phyloP scores from a whole-genome alignment of 129 eudicot genomes.

The Pittosporum tobira region DNA sequence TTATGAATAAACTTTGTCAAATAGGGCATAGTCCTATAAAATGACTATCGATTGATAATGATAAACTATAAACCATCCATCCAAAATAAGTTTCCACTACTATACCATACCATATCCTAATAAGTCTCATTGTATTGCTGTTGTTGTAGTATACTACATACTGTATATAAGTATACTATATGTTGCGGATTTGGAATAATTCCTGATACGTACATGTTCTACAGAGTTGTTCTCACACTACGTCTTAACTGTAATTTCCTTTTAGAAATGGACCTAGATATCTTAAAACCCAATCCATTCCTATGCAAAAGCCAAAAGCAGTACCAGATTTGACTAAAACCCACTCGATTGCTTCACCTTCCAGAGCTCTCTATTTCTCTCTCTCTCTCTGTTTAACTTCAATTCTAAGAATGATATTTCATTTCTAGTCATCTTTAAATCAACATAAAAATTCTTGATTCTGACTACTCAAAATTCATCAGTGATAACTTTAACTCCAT shows the following conservation, averaged over 20 bases:
- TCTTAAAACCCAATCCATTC: constrained; percentile 50
- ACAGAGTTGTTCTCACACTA: constrained; percentile 12
- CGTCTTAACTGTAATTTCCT: background rate
- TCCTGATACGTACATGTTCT: too few relatives aligned
- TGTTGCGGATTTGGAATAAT: too few relatives aligned
- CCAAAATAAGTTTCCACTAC: too few relatives aligned
- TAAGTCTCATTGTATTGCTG: too few relatives aligned
- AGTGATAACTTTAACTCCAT: background rate
- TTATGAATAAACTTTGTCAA: too few relatives aligned
- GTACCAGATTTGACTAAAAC: constrained; percentile 51
- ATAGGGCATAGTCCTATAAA: too few relatives aligned
- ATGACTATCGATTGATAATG: too few relatives aligned
- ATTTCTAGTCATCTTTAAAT: too few relatives aligned
- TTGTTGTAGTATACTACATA: too few relatives aligned
- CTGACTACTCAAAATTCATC: constrained; percentile 17
- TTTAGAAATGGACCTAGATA: constrained; percentile 15
- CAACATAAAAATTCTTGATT: constrained; percentile 22
- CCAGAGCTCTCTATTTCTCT: constrained; percentile 7
- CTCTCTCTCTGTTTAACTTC: constrained; percentile 36
- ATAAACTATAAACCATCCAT: too few relatives aligned
- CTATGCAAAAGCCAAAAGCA: constrained; percentile 36
- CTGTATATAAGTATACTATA: too few relatives aligned
- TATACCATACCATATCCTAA: too few relatives aligned
- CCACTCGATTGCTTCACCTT: constrained; percentile 52
- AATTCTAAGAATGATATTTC: constrained; percentile 56